phyloP scores from a whole-genome alignment of 768 basidiomycete genomes.

The Tylopilus subfusipes region DNA sequence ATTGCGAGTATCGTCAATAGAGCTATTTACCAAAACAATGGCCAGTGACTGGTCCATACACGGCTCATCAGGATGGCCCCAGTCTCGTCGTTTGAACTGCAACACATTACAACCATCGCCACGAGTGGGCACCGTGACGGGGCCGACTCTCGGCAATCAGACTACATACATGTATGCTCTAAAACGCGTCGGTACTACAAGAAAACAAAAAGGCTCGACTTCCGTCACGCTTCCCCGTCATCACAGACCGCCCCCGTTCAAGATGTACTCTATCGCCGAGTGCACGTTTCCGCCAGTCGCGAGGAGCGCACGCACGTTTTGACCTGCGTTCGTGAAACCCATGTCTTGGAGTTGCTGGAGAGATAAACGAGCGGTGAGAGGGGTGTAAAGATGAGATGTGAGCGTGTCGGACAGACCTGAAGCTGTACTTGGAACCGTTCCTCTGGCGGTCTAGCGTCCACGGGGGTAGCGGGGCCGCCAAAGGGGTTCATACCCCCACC shows the following conservation, averaged over 20 bases:
- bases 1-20: no score
- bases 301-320: slow-evolving; percentile 86
- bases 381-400: not conserved
- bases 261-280: slow-evolving; percentile 89
- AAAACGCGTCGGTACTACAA: no score
- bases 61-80: no score
- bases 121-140: no score
- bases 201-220: no score
- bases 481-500: slow-evolving; percentile 24
- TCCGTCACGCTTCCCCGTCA: no score
- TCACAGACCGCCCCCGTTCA: slow-evolving; percentile 63
- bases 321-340: slow-evolving; percentile 86
- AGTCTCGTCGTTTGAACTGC: no score
- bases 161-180: no score
- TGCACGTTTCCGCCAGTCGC: slow-evolving; percentile 94
- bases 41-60: no score
- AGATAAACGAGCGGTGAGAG: not conserved
- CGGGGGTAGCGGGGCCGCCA: slow-evolving; percentile 39
- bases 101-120: no score
- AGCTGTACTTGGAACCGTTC: slow-evolving; percentile 89
- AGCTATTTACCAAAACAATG: no score
- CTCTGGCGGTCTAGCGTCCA: slow-evolving; percentile 76
- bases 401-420: slow-evolving; percentile 44
- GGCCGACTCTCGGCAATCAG: no score
- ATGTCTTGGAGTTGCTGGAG: slow-evolving; percentile 86